Evolutionary conservation across 1,284 basidiomycete genomes (phyloP).

Genomic region (Agroathelia rolfsii): DNA sequence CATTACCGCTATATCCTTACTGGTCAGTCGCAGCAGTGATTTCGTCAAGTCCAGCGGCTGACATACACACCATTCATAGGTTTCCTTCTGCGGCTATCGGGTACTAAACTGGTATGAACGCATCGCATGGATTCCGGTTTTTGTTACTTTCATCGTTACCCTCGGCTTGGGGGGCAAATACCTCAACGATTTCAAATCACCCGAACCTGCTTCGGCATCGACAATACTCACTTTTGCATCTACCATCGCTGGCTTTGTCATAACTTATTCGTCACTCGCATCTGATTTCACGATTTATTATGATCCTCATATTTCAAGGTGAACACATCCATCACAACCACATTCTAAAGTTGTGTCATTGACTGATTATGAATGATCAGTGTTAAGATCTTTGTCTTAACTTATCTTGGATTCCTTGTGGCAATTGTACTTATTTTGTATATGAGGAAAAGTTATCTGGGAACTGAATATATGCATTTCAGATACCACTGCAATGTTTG

Average conservation of each 20-base stretch:
- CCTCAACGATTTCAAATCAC: constrained; percentile 31
- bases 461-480: constrained; percentile 1
- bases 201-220: constrained; percentile 41
- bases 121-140: constrained; percentile 68
- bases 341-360: constrained; percentile 3
- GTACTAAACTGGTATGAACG: constrained; percentile 70
- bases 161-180: constrained; percentile 67
- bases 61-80: constrained; percentile 21
- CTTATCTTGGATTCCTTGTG: constrained; percentile 66
- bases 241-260: constrained; percentile 63
- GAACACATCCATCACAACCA: constrained; percentile 7
- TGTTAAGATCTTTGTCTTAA: constrained; percentile 61
- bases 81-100: constrained; percentile 75
- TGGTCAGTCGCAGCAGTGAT: constrained; percentile 33
- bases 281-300: constrained; percentile 73
- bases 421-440: constrained; percentile 42
- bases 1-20: constrained; percentile 66
- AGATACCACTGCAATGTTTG: constrained; percentile 60
- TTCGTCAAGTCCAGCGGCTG: constrained; percentile 2
- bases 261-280: constrained; percentile 55
- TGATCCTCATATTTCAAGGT: constrained; percentile 47
- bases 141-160: constrained; percentile 69
- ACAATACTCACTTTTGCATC: constrained; percentile 56
- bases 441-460: constrained; percentile 2
- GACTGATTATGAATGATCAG: constrained; percentile 21